Evolutionary conservation across 352 stramenopile genomes (phyloP), one percentile per base, ranked within the genome.

Genomic region (Pythium utonaiense): DNA sequence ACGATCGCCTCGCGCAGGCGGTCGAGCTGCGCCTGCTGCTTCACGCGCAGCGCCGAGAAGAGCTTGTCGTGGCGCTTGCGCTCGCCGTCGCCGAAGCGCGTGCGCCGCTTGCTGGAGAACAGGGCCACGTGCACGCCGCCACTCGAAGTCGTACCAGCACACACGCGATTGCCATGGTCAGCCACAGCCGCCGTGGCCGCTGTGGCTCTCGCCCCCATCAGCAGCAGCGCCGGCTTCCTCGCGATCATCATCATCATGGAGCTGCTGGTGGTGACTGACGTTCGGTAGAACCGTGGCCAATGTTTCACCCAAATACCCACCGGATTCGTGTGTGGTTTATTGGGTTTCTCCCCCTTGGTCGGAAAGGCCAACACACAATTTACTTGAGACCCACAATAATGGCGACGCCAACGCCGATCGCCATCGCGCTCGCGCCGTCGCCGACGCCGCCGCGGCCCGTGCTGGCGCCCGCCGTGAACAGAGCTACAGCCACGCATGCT

Each of bases 41-140:
- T 72, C 41, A 68, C 41, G 14, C 65, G 65, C 41, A 72, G 55
- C 24, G 58, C 60, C 40, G 60, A 67, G 65, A 72, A 72, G 42
- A 72, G 54, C 50, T 72, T 72, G 60, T 67, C 57, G 40, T 56
- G 28, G 53, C 64, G 64, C 31, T 60, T 60, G 48, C 14, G 41
- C 25, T 66, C 58, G 38, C 55, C 51, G 7, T 54, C 40, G 25
- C 49, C 28, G 50, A 55, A 65, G 6, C 64, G 64, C 58, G 64
- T 60, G 17, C 64, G 64, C n/a, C 64, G 64, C 54, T 71, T 71
- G 51, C 64, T 71, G 31, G 64, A 71, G 58, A 71, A 71, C 9
- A 19, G 34, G 16, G 60, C 51, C 6, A 45, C 30, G 9, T 28
- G 24, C 14, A 40, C 31, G 2, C 12, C 28, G 12, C 19, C n/a